A percentile compares a stretch with the other conserved stretches of the same genome.
These are phyloP conservation scores for Eimeria acervulina DNA, from an alignment of 169 alveolate genomes.

Conservation along the genomic window DNA sequence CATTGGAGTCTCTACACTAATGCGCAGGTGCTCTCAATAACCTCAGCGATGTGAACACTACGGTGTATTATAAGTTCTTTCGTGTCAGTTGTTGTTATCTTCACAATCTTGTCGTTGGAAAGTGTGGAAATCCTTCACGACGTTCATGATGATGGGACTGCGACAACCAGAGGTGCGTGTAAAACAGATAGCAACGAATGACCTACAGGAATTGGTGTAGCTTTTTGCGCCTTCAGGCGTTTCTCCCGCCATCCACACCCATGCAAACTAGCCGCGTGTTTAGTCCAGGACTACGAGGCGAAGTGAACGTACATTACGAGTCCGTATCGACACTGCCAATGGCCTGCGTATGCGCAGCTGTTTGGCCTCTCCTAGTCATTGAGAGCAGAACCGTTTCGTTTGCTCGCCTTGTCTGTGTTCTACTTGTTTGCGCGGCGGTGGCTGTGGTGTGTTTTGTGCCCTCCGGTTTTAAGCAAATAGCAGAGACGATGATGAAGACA, in stretches of 20 bases:
- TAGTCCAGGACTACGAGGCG: slow-evolving; percentile 49
- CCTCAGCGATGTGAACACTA: not conserved
- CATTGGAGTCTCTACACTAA: slow-evolving; percentile 69
- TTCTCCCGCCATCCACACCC: slow-evolving; percentile 20
- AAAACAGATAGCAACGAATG: not conserved
- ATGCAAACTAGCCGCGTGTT: not conserved
- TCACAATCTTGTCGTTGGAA: not conserved
- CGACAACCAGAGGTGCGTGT: not conserved
- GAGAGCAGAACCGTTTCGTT: not conserved
- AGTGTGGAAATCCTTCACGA: not conserved
- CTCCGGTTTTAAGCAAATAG: not conserved
- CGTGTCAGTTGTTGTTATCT: not conserved
- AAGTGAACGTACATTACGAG: slow-evolving; percentile 45
- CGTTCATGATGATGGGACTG: not conserved
- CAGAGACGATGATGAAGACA: not conserved
- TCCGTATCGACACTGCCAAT: not conserved
- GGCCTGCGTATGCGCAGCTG: not conserved
- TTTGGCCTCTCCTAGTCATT: not conserved
- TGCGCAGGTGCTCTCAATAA: not conserved
- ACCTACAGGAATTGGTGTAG: not conserved
- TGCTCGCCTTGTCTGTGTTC: not conserved
- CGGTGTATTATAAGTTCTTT: not conserved
- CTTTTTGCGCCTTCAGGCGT: slow-evolving; percentile 7
- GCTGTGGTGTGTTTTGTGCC: not conserved
- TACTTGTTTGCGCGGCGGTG: not conserved